Evolutionary conservation across 2,329 filamentous ascomycete species (phyloP).

Genomic region (Neurospora crassa): DNA sequence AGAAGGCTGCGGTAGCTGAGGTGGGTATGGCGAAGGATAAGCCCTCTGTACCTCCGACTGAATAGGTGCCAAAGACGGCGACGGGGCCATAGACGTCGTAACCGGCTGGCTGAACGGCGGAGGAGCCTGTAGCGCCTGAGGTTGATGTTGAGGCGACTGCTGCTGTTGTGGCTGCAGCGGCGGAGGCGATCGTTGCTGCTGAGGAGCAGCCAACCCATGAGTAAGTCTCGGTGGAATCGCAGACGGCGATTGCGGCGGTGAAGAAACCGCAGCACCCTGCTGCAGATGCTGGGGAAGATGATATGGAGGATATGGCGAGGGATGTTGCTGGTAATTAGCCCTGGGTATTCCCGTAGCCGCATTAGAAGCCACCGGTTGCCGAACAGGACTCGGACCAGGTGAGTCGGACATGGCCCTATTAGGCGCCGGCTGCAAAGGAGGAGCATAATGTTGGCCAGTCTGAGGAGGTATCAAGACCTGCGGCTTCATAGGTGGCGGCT

Average conservation of each 20-base stretch:
- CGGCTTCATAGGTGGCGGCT: constrained; percentile 12
- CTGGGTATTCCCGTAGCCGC: constrained; percentile 10
- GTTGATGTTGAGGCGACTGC: constrained; percentile 11
- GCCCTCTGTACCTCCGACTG: constrained; percentile 8
- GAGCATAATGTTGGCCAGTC: constrained; percentile 24
- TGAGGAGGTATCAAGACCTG: constrained; percentile 14
- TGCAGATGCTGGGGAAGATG: constrained; percentile 21
- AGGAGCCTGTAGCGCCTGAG: constrained; percentile 11
- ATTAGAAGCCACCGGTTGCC: constrained; percentile 2
- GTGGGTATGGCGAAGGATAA: constrained; percentile 20
- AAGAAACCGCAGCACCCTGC: constrained; percentile 3
- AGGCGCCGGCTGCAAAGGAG: constrained; percentile 27
- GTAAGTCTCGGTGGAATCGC: constrained; percentile 11
- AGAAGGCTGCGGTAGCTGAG: constrained; percentile 16
- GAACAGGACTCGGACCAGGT: not conserved
- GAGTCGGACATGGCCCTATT: constrained; percentile 16
- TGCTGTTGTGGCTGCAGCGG: constrained; percentile 3
- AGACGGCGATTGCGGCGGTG: constrained; percentile 15
- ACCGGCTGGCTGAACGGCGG: constrained; percentile 8
- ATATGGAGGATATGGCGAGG: constrained; percentile 25
- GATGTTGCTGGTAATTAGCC: constrained; percentile 11
- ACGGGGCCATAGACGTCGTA: not conserved
- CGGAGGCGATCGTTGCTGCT: not conserved
- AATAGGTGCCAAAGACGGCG: constrained; percentile 2
- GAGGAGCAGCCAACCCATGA: constrained; percentile 7